These are phyloP conservation scores for Plasmodium knowlesi DNA, from an alignment of 169 alveolate genomes.

Conservation along the genomic window DNA sequence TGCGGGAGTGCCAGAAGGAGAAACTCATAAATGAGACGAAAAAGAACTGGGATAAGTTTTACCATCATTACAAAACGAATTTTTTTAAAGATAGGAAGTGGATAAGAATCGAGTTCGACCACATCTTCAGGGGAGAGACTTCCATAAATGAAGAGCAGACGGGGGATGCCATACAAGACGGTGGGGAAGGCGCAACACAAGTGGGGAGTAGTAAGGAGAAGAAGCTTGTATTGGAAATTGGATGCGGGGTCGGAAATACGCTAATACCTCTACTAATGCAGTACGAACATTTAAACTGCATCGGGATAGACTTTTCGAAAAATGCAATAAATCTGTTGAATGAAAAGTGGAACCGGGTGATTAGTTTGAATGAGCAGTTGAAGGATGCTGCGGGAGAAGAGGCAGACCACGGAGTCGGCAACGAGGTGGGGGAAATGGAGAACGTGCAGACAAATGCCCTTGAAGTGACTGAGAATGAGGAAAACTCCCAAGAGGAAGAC, in stretches of 20 bases:
- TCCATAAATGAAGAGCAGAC: constrained; percentile 39
- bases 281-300: constrained; percentile 81
- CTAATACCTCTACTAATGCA: constrained; percentile 89
- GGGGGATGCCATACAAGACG: constrained; percentile 35
- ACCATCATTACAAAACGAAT: constrained; percentile 90
- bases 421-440: background rate
- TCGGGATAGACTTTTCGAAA: constrained; percentile 92
- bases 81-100: constrained; percentile 94
- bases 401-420: background rate
- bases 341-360: constrained; percentile 75
- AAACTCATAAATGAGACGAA: constrained; percentile 87
- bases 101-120: constrained; percentile 90
- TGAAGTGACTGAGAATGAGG: background rate
- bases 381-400: constrained; percentile 73
- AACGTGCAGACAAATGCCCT: background rate
- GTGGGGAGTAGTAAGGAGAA: background rate
- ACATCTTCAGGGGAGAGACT: constrained; percentile 76
- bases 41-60: constrained; percentile 93
- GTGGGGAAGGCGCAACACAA: background rate
- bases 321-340: constrained; percentile 90
- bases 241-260: constrained; percentile 97
- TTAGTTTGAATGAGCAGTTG: constrained; percentile 5
- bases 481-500: background rate
- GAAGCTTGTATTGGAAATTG: constrained; percentile 87
- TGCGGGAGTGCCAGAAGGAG: constrained; percentile 63